These are phyloP conservation scores for Hamigera avellanea DNA, from an alignment of 495 filamentous ascomycete genomes.

Conservation along the genomic window DNA sequence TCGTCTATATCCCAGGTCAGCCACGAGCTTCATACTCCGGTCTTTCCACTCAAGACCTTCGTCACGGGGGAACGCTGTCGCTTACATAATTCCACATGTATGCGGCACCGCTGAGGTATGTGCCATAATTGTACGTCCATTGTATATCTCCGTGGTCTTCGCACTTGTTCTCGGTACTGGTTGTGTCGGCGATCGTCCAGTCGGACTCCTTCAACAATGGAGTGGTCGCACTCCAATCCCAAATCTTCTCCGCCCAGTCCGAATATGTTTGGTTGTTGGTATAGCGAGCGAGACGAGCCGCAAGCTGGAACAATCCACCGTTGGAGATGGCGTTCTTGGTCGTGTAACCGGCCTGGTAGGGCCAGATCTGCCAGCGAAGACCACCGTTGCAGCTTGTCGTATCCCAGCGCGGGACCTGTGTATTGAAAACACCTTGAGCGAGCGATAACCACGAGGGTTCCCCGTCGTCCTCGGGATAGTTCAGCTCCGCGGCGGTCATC, in stretches of 20 bases:
- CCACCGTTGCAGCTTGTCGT: conserved; percentile 58
- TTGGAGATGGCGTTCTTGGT: conserved; percentile 76
- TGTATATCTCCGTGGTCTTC: conserved; percentile 47
- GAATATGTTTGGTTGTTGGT: conserved; percentile 68
- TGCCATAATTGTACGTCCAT: conserved; percentile 69
- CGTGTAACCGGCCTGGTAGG: conserved; percentile 68
- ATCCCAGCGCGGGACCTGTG: conserved; percentile 59
- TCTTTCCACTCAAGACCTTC: not conserved
- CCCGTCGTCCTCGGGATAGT: conserved; percentile 50
- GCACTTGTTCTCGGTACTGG: conserved; percentile 46
- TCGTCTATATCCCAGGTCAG: conserved; percentile 22
- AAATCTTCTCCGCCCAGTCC: conserved; percentile 61
- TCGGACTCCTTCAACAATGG: conserved; percentile 39
- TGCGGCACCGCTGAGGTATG: conserved; percentile 60
- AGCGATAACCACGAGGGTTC: conserved; percentile 54
- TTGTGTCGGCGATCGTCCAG: conserved; percentile 57
- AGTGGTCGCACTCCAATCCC: conserved; percentile 51
- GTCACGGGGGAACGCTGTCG: not conserved
- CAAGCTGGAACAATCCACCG: conserved; percentile 72
- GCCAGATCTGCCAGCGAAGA: conserved; percentile 75
- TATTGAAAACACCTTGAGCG: conserved; percentile 50
- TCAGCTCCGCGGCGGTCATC: conserved; percentile 61
- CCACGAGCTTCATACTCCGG: no score
- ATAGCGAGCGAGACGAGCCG: conserved; percentile 60
- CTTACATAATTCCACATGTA: conserved; percentile 64